phyloP scores from a whole-genome alignment of 164 flowering plant species.

The Vitis riparia region DNA sequence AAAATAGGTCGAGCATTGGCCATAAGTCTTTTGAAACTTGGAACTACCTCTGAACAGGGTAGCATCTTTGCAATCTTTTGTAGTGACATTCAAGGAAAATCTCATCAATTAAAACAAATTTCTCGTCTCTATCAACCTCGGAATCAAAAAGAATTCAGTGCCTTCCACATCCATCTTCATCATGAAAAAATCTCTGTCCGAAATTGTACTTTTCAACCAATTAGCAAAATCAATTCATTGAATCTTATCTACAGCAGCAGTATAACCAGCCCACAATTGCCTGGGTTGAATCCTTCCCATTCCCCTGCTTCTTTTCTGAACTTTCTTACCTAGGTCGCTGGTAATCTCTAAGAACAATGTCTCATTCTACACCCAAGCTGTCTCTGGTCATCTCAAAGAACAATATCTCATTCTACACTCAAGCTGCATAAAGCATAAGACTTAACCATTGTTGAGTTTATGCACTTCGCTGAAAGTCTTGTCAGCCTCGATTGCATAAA shows the following conservation, averaged over 20 bases:
- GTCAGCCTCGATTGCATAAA: slow-evolving; percentile 96
- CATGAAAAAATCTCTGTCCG: slow-evolving; percentile 83
- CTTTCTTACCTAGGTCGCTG: slow-evolving; percentile 54
- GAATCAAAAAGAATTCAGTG: slow-evolving; percentile 89
- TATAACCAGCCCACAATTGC: slow-evolving; percentile 20
- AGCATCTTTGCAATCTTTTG: slow-evolving; percentile 95
- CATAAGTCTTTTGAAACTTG: slow-evolving; percentile 82
- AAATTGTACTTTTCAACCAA: slow-evolving; percentile 81
- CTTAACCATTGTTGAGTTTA: slow-evolving; percentile 54
- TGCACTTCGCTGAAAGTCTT: slow-evolving; percentile 68
- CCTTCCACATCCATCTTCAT: slow-evolving; percentile 99
- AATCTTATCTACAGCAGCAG: slow-evolving; percentile 59
- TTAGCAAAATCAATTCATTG: slow-evolving; percentile 88
- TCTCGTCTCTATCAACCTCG: slow-evolving; percentile 89
- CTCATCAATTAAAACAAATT: slow-evolving; percentile 89
- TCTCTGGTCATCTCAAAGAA: slow-evolving; percentile 73
- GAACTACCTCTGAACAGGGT: slow-evolving; percentile 79
- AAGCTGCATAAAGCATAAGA: slow-evolving; percentile 88
- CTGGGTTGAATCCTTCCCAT: slow-evolving; percentile 88
- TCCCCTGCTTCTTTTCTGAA: slow-evolving; percentile 57
- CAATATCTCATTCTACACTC: slow-evolving; percentile 84
- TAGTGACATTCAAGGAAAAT: slow-evolving; percentile 95
- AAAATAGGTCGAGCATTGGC: slow-evolving; percentile 80
- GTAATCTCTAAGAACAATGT: slow-evolving; percentile 74
- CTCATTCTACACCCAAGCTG: slow-evolving; percentile 91